Conservation (phyloP, 345 rosid species). For the Hibiscus tridactylites region DNA sequence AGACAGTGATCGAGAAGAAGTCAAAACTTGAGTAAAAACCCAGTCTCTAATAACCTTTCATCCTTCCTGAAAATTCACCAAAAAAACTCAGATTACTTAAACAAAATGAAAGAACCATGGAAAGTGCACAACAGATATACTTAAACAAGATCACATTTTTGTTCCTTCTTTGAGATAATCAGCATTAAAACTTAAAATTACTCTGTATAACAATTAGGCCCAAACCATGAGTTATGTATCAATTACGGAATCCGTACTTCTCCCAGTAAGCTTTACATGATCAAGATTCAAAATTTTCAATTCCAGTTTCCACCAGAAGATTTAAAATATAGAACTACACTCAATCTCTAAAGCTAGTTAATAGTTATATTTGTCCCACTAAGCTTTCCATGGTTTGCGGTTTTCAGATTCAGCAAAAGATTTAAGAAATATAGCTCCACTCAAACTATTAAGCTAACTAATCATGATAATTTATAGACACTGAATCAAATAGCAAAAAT, state of each 20-base stretch:
- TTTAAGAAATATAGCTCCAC: too few species aligned
- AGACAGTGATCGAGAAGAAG: slow-evolving; percentile 53
- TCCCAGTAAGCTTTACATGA: background rate
- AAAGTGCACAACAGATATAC: too few species aligned
- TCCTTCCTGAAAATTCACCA: slow-evolving; percentile 19
- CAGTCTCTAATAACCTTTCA: slow-evolving; percentile 81
- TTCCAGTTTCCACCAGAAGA: background rate
- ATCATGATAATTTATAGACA: background rate
- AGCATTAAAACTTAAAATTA: too few species aligned
- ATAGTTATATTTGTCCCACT: background rate
- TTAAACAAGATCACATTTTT: too few species aligned
- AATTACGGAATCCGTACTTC: too few species aligned
- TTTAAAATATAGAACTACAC: background rate
- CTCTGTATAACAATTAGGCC: too few species aligned
- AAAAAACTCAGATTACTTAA: background rate
- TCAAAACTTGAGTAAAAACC: slow-evolving; percentile 53
- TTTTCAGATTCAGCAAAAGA: background rate
- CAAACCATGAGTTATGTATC: too few species aligned
- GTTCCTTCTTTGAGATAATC: too few species aligned
- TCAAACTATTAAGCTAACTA: background rate
- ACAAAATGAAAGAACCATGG: too few species aligned
- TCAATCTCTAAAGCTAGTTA: background rate
- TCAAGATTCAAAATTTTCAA: background rate
- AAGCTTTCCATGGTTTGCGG: background rate
- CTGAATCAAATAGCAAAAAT: background rate